Base-by-base conservation (phyloP, 2,329 filamentous ascomycete genomes). In the Biscogniauxia marginata region DNA sequence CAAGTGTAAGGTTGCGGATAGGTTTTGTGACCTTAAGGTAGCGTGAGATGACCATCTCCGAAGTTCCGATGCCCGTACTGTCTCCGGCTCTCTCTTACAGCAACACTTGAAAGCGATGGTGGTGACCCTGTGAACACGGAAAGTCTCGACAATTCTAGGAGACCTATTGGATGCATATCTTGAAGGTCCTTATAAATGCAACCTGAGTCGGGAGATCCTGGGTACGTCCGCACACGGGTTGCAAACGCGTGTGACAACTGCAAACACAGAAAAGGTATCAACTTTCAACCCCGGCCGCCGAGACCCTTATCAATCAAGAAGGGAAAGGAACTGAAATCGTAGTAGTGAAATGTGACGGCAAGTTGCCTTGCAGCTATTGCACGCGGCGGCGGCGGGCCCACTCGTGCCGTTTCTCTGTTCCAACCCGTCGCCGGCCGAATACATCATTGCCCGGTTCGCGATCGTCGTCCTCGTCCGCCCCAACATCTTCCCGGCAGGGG, bases 221-320 rank as follows among this genome's bases (percentile, higher is more conserved):
- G 52, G 23, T 62, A 61, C 47, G 57, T 67, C 49, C 71, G 72
- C 46, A 63, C 64, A 13, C 79, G 80, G 57, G 77, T 82, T 46
- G 72, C 78, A 55, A 82, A 82, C 58, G 81, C 81, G 46, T 83
- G 81, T 67, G 79, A 83, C 59, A 74, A 75, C 2, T 83, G 80
- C 71, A 83, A 83, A 62, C 73, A 76, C 9, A 75, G 79, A 53
- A 83, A 83, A 73, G 73, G 69, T 71, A 55, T 3, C 24, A 23
- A 23, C 11, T 21, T 44, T 19, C 44, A 3, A 11, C 24, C 16
- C 21, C 23, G 20, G n/a, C n/a, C n/a, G n/a, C n/a, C n/a, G n/a
- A n/a, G n/a, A n/a, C 13, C 13, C 25, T 30, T 39, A 9, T 39
- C 30, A 16, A 39, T 39, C 30, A 49, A 23, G 13, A n/a, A 25